phyloP scores from a whole-genome alignment of 176 grass and related monocot species.

The Echinochloa phyllopogon region DNA sequence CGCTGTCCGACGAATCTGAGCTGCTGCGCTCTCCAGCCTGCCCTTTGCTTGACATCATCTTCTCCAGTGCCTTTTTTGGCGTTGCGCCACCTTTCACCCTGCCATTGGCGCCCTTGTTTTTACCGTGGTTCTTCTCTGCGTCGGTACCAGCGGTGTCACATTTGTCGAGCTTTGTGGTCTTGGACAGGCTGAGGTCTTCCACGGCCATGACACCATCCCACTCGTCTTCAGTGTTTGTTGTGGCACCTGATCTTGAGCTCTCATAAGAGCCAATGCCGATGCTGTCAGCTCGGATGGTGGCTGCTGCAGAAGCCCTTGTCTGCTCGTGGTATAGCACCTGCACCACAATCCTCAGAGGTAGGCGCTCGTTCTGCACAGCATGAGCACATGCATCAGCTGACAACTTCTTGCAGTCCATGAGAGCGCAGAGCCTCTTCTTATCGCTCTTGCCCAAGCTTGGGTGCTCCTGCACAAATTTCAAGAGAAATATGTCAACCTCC shows the following conservation, averaged over 20 bases:
- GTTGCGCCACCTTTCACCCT: conserved; percentile 54
- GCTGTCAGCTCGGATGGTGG: conserved; percentile 67
- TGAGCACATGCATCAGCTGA: conserved; percentile 76
- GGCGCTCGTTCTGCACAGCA: conserved; percentile 91
- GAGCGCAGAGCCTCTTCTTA: conserved; percentile 79
- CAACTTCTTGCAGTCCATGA: conserved; percentile 90
- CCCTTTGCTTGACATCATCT: conserved; percentile 63
- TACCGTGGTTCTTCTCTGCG: conserved; percentile 31
- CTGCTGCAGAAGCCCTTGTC: conserved; percentile 62
- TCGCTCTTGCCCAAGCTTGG: conserved; percentile 81
- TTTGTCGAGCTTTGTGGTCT: conserved; percentile 45
- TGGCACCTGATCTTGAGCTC: conserved; percentile 87
- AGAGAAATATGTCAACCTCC: neutral
- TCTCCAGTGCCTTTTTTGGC: conserved; percentile 68
- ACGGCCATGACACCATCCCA: conserved; percentile 64
- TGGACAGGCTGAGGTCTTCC: conserved; percentile 55
- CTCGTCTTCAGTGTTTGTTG: conserved; percentile 92
- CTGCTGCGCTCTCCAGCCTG: conserved; percentile 66
- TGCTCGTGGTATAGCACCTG: conserved; percentile 94
- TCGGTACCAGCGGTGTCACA: neutral
- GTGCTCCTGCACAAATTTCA: conserved; percentile 72
- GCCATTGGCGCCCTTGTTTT: conserved; percentile 40
- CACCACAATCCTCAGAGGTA: conserved; percentile 82
- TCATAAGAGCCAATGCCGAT: conserved; percentile 73
- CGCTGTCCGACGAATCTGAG: conserved; percentile 78